phyloP scores from a whole-genome alignment of 2,329 filamentous ascomycete genomes.

The Colletotrichum phormii region DNA sequence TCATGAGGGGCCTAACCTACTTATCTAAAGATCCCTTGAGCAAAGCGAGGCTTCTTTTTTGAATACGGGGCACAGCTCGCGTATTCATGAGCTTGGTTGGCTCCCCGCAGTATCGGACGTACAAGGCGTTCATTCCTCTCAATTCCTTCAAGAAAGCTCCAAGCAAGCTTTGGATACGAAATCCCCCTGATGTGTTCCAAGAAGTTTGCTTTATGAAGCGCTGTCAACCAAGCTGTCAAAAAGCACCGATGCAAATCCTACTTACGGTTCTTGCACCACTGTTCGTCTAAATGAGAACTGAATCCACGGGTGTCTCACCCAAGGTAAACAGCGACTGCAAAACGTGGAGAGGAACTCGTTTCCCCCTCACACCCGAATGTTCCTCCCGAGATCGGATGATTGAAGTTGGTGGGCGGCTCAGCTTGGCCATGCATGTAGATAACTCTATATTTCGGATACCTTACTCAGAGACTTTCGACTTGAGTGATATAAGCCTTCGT shows the following conservation, averaged over 20 bases:
- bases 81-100: not conserved
- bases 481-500: not conserved
- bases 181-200: too few species aligned
- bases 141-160: not conserved
- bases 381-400: constrained; percentile 5
- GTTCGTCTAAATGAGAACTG: not conserved
- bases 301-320: constrained; percentile 8
- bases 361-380: not conserved
- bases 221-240: not conserved
- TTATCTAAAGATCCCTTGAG: not conserved
- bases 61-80: not conserved
- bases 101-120: not conserved
- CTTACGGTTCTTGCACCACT: not conserved
- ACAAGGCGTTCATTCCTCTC: not conserved
- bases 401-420: not conserved
- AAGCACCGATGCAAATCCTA: not conserved
- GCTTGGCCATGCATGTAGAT: not conserved
- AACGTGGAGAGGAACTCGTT: not conserved
- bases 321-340: not conserved
- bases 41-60: not conserved
- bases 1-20: not conserved
- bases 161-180: not conserved
- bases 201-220: not conserved
- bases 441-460: not conserved
- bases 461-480: not conserved